These are phyloP conservation scores for Priceomyces carsonii DNA, from an alignment of 805 yeast genomes.

Conservation along the genomic window DNA sequence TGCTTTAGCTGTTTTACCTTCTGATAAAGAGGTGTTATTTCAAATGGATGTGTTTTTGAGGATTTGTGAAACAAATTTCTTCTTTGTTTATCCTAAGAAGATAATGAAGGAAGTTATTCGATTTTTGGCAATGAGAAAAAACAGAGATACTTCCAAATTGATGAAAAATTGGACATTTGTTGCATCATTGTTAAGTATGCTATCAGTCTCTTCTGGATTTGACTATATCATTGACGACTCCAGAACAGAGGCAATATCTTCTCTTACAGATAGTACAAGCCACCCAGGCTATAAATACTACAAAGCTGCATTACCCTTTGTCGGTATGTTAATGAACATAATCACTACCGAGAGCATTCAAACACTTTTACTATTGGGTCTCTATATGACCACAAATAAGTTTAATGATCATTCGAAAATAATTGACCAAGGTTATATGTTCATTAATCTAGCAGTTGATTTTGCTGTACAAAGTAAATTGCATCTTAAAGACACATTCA, in stretches of 20 bases:
- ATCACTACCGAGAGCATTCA: conserved; percentile 15
- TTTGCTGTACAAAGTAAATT: conserved; percentile 13
- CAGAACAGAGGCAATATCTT: conserved; percentile 8
- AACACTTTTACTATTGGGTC: conserved; percentile 14
- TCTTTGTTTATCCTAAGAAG: conserved; percentile 13
- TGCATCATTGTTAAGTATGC: conserved; percentile 9
- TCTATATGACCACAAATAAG: conserved; percentile 18
- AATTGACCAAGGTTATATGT: conserved; percentile 16
- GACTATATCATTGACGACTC: conserved; percentile 10
- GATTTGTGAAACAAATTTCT: conserved; percentile 18
- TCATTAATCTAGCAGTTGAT: conserved; percentile 14
- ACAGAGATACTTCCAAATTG: conserved; percentile 10
- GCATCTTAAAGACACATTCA: conserved; percentile 11
- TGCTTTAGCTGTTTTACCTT: conserved; percentile 12
- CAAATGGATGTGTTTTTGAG: conserved; percentile 12
- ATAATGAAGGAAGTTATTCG: conserved; percentile 7
- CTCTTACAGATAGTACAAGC: conserved; percentile 6
- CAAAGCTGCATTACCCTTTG: conserved; percentile 14
- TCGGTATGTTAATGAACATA: conserved; percentile 14
- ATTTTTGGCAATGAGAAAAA: conserved; percentile 7
- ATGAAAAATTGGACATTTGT: conserved; percentile 12
- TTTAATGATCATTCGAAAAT: conserved; percentile 11
- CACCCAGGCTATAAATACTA: conserved; percentile 15
- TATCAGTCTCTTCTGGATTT: conserved; percentile 15
- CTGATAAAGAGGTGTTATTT: conserved; percentile 9